Conservation (phyloP, 805 yeast genomes). For the Yarrowia sp. region DNA sequence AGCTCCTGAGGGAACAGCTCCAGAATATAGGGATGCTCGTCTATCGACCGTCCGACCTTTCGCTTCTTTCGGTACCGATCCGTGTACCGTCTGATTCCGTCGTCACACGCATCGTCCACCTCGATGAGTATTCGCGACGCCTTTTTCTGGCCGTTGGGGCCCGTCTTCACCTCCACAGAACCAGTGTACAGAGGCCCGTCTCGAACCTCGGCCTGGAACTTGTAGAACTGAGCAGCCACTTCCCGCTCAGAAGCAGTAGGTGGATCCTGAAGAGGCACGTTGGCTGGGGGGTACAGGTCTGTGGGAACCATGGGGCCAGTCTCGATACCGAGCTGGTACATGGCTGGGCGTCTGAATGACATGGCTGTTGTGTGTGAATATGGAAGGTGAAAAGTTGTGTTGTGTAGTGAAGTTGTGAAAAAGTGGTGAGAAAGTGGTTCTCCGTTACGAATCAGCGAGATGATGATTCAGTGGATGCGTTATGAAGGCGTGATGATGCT, state of each 20-base stretch:
- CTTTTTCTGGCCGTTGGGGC: conserved; percentile 14
- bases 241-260: conserved; percentile 42
- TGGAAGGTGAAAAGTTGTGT: neutral
- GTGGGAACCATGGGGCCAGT: conserved; percentile 42
- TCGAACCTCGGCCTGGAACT: conserved; percentile 42
- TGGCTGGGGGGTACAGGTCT: conserved; percentile 44
- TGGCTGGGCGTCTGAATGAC: conserved; percentile 44
- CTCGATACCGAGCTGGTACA: conserved; percentile 44
- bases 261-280: conserved; percentile 43
- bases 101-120: conserved; percentile 49
- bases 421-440: neutral
- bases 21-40: conserved; percentile 76
- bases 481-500: too few species aligned
- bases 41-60: conserved; percentile 71
- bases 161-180: conserved; percentile 31
- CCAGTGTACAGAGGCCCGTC: conserved; percentile 48
- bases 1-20: conserved; percentile 81
- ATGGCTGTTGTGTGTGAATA: conserved; percentile 13
- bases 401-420: neutral
- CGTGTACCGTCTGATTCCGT: conserved; percentile 81
- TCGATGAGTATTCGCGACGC: conserved; percentile 35
- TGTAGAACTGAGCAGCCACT: conserved; percentile 45
- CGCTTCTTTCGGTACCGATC: conserved; percentile 78
- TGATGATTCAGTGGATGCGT: too few species aligned
- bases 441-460: too few species aligned